Conservation (phyloP, 1,284 basidiomycete genomes). For the Vanrija humicola region DNA sequence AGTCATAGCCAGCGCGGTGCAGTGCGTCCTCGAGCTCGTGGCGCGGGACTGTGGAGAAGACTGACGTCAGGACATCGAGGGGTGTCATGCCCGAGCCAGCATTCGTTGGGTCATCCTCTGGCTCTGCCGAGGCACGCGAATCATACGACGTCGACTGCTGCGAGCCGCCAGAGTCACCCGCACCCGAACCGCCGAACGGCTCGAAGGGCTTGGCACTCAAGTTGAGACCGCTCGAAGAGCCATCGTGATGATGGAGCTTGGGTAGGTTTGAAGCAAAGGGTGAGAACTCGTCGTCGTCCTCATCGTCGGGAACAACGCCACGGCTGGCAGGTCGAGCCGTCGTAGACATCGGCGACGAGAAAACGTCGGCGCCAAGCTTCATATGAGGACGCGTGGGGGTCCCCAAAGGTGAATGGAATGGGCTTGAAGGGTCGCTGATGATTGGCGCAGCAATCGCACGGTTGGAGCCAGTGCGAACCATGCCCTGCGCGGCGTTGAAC, state of each 20-base stretch:
- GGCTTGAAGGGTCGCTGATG: conserved; percentile 62
- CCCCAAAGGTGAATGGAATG: conserved; percentile 52
- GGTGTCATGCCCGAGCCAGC: conserved; percentile 81
- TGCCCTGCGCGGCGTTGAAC: conserved; percentile 54
- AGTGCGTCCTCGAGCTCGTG: conserved; percentile 91
- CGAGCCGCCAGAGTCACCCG: neutral
- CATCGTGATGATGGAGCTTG: conserved; percentile 26
- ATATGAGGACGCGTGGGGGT: conserved; percentile 32
- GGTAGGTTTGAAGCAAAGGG: conserved; percentile 51
- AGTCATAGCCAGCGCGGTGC: conserved; percentile 81
- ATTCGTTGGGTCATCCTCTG: conserved; percentile 36
- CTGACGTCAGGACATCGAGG: conserved; percentile 88
- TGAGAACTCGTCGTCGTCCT: conserved; percentile 57
- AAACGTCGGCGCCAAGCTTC: conserved; percentile 39
- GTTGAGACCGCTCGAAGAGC: conserved; percentile 19
- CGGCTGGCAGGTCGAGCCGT: conserved; percentile 17
- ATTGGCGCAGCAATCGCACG: conserved; percentile 83
- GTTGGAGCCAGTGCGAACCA: conserved; percentile 62
- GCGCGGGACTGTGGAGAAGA: conserved; percentile 82
- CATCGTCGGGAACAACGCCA: conserved; percentile 41
- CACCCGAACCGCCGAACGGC: neutral
- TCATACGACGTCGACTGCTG: conserved; percentile 35
- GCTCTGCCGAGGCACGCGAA: conserved; percentile 47
- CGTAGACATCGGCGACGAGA: conserved; percentile 24
- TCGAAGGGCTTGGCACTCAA: conserved; percentile 27